Conservation (phyloP, 352 stramenopile species). For the Albugo laibachii region DNA sequence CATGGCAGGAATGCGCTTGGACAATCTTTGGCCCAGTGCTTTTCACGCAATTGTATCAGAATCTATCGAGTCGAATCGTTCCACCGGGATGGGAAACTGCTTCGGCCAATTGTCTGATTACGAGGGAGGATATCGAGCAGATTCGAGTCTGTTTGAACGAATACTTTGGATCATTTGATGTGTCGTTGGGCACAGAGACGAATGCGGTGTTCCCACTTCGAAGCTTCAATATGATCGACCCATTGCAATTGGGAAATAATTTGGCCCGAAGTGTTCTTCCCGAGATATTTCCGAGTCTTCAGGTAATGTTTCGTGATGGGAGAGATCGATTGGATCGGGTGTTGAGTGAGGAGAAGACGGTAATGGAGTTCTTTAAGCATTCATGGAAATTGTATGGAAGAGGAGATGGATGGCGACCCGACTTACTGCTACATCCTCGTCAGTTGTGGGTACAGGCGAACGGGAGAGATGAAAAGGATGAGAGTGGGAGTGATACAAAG, state of each 20-base stretch:
- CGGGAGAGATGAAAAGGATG: no score
- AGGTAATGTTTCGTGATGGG: slow-evolving; percentile 37
- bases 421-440: slow-evolving; percentile 56
- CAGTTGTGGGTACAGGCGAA: slow-evolving; percentile 22
- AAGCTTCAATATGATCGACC: slow-evolving; percentile 78
- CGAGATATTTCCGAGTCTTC: slow-evolving; percentile 48
- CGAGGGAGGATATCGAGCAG: background rate
- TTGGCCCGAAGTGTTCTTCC: slow-evolving; percentile 56
- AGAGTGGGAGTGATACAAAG: no score
- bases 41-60: slow-evolving; percentile 9
- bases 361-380: slow-evolving; percentile 32
- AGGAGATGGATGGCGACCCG: slow-evolving; percentile 54
- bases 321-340: slow-evolving; percentile 27
- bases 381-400: slow-evolving; percentile 46
- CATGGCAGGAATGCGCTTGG: slow-evolving; percentile 65
- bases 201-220: slow-evolving; percentile 39
- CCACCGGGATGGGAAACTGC: slow-evolving; percentile 1
- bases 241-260: slow-evolving; percentile 76
- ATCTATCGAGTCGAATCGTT: slow-evolving; percentile 5
- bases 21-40: slow-evolving; percentile 56
- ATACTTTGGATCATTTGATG: background rate
- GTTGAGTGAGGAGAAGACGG: slow-evolving; percentile 5
- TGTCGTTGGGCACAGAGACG: slow-evolving; percentile 3
- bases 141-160: background rate
- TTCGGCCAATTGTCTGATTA: background rate